Evolutionary conservation across 768 basidiomycete species (phyloP).

Genomic region (Termitomyces sp.): DNA sequence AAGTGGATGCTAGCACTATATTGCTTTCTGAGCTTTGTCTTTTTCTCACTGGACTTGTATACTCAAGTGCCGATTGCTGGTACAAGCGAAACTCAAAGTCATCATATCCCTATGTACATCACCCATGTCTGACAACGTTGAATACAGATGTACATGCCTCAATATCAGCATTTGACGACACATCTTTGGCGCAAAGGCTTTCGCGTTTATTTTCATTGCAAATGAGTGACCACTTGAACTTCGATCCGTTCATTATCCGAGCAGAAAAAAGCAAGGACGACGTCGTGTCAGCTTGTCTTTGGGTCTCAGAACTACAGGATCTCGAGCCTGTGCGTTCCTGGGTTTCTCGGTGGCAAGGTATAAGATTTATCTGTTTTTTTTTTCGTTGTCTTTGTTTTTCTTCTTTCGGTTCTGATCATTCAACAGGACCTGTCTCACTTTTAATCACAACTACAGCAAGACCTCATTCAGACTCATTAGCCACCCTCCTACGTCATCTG

Average conservation of each 20-base stretch:
- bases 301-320: conserved; percentile 31
- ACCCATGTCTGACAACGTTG: conserved; percentile 3
- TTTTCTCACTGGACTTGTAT: conserved; percentile 29
- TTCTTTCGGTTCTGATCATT: not conserved
- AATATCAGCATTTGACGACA: conserved; percentile 18
- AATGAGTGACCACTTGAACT: conserved; percentile 13
- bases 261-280: conserved; percentile 9
- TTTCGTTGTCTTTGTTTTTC: not conserved
- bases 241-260: conserved; percentile 32
- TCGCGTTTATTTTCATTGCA: conserved; percentile 29
- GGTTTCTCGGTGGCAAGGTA: conserved; percentile 40
- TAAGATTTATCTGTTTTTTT: not conserved
- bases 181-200: conserved; percentile 25
- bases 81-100: not conserved
- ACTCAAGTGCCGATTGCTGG: conserved; percentile 6
- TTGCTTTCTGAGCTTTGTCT: conserved; percentile 32
- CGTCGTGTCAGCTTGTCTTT: conserved; percentile 43
- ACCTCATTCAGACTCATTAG: conserved; percentile 18
- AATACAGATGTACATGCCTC: conserved; percentile 1
- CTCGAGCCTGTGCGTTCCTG: conserved; percentile 29
- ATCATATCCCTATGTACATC: not conserved
- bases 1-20: conserved; percentile 31
- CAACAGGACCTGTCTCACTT: conserved; percentile 43
- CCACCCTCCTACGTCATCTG: conserved; percentile 21
- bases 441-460: conserved; percentile 31